A percentile compares a stretch with the other conserved stretches of the same genome.
Evolutionary conservation across 1,139 yeast genomes (phyloP).

Genomic region (Diutina sp.): DNA sequence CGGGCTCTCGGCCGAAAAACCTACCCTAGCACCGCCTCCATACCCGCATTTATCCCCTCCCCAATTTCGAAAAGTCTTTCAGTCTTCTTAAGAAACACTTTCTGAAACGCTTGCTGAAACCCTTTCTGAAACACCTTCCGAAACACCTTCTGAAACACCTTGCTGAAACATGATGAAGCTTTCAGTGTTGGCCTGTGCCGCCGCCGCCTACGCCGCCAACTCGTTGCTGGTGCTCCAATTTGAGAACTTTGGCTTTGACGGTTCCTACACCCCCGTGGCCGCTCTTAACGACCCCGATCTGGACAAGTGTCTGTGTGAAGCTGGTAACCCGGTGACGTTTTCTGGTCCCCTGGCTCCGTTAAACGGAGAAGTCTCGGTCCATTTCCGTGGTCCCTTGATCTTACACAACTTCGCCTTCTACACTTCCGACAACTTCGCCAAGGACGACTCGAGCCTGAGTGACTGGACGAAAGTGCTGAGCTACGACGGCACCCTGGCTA

Average conservation of each 20-base stretch:
- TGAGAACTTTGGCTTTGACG: slow-evolving; percentile 59
- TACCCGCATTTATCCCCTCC: background rate
- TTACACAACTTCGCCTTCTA: slow-evolving; percentile 72
- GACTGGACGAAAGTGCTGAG: background rate
- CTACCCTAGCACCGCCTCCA: background rate
- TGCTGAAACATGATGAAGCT: background rate
- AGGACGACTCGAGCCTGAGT: background rate
- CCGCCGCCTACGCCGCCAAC: background rate
- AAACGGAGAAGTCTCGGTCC: slow-evolving; percentile 81
- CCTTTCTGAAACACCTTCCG: no score
- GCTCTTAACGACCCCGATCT: slow-evolving; percentile 36
- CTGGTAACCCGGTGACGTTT: slow-evolving; percentile 33
- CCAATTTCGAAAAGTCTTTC: no score
- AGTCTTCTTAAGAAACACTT: no score
- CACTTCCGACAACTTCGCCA: slow-evolving; percentile 13
- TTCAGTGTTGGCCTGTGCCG: background rate
- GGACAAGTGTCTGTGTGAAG: slow-evolving; percentile 29
- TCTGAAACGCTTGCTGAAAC: no score
- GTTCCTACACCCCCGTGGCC: slow-evolving; percentile 58
- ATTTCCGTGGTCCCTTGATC: slow-evolving; percentile 85
- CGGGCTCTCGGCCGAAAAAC: background rate
- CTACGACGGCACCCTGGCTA: slow-evolving; percentile 15
- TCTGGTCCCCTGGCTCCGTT: slow-evolving; percentile 74
- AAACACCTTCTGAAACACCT: no score
- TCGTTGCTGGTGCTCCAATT: slow-evolving; percentile 6